Evolutionary conservation across 2,329 filamentous ascomycete genomes (phyloP).

Genomic region (Fusarium succisae): DNA sequence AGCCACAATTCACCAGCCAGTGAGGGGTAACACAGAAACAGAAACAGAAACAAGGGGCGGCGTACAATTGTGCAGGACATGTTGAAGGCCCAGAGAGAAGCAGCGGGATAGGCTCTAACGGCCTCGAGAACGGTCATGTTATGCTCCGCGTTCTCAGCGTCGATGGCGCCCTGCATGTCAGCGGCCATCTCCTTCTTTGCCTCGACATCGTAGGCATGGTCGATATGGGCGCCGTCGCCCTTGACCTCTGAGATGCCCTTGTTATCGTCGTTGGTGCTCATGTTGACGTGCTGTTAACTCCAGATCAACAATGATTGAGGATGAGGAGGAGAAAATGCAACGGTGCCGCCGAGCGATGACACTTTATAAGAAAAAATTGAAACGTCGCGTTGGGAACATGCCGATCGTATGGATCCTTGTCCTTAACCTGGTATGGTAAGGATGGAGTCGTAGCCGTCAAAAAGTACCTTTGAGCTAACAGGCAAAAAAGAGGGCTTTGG

Average conservation of each 20-base stretch:
- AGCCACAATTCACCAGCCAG: not conserved
- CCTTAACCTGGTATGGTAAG: not conserved
- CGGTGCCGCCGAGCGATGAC: not conserved
- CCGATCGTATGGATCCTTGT: not conserved
- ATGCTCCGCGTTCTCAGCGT: constrained; percentile 54
- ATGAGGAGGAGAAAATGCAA: constrained; percentile 1
- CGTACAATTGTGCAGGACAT: constrained; percentile 62
- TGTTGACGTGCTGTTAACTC: constrained; percentile 17
- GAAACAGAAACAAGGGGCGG: not conserved
- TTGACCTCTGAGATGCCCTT: constrained; percentile 28
- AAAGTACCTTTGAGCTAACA: not conserved
- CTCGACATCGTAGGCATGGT: constrained; percentile 34
- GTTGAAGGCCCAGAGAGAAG: constrained; percentile 57
- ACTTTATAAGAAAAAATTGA: constrained; percentile 15
- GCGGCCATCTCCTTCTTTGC: constrained; percentile 25
- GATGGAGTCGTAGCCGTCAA: not conserved
- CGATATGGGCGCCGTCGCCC: constrained; percentile 15
- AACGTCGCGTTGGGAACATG: not conserved
- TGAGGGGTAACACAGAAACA: not conserved
- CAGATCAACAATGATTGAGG: constrained; percentile 17
- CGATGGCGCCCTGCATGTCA: constrained; percentile 38
- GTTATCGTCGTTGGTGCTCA: constrained; percentile 19
- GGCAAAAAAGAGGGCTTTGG: not conserved
- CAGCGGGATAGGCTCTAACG: constrained; percentile 53
- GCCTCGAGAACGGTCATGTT: constrained; percentile 52